Base-by-base conservation (phyloP, 2,329 filamentous ascomycete species). In the Paracoccidioides brasiliensis region DNA sequence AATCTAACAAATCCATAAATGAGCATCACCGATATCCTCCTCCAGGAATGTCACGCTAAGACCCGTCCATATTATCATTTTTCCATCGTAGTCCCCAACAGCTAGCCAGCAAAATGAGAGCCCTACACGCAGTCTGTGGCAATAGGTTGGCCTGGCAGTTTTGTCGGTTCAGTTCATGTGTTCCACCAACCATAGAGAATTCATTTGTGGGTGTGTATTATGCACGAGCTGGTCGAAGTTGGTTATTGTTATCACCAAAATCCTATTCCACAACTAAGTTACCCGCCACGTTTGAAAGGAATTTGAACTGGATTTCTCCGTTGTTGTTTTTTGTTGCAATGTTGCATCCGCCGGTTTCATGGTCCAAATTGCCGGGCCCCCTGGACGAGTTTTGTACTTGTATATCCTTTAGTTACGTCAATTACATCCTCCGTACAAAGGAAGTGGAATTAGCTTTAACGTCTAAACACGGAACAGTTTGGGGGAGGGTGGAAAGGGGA, bases 101-200 rank as follows among this genome's bases (percentile, higher is more conserved):
- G 37, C 33, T 38, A 38, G 30, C 3, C 12, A 45, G 9, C 32
- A 46, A 42, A 52, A 41, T 37, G 15, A 41, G 10, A 22, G 8
- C 9, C 37, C 35, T 52, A 52, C 49, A 52, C 49, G 49, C 49
- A n/a, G 49, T 41, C 49, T 52, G 15, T 30, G 22, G 37, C 49
- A 42, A 52, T 52, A 52, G 49, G 49, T 30, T 15, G 10, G 45
- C 12, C 45, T 15, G 45, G 45, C 32, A n/a, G 49, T 14, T 14
- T 12, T 51, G 38, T 37, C 49, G 49, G 40, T 22, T 51, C 12
- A 32, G 30, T 22, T 48, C 14, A 48, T 38, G 33, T 32, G 22
- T 37, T 4, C n/a, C 22, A 38, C 32, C 33, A 33, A n/a, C n/a
- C 35, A 35, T 15, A 48, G 35, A 33, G 30, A 32, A 35, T 48